A percentile compares a stretch with the other conserved stretches of the same genome.
Evolutionary conservation across 371 early-diverging fungal species (phyloP).

Genomic region (Lichtheimia ramosa): DNA sequence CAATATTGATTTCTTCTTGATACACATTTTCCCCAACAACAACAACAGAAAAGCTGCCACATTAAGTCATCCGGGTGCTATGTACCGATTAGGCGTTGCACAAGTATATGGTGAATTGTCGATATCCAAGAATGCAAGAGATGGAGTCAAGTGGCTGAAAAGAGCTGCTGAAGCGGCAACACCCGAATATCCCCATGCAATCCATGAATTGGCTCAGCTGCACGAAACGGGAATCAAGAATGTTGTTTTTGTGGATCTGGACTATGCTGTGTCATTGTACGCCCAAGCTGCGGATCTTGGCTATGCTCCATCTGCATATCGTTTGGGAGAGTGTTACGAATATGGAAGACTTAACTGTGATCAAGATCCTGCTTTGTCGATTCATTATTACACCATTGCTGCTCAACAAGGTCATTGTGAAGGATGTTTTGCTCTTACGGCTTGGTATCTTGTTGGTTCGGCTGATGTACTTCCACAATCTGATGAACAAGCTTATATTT

Average conservation of each 20-base stretch:
- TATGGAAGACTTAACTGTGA: constrained; percentile 69
- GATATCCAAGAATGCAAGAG: constrained; percentile 55
- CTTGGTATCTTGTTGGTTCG: constrained; percentile 89
- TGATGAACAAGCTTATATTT: constrained; percentile 88
- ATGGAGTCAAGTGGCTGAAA: constrained; percentile 82
- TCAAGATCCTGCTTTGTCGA: constrained; percentile 67
- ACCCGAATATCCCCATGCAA: constrained; percentile 71
- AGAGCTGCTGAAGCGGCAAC: constrained; percentile 72
- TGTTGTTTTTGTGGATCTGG: constrained; percentile 70
- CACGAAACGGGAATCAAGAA: constrained; percentile 71
- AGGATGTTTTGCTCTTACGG: constrained; percentile 84
- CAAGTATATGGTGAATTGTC: constrained; percentile 71
- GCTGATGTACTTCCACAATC: constrained; percentile 74
- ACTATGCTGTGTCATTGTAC: constrained; percentile 73
- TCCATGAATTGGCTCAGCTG: constrained; percentile 72
- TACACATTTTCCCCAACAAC: too few relatives aligned
- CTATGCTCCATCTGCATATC: constrained; percentile 75
- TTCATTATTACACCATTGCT: constrained; percentile 76
- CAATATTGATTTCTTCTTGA: too few relatives aligned
- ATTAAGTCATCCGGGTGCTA: constrained; percentile 68
- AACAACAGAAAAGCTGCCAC: constrained; percentile 63
- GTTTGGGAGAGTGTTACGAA: constrained; percentile 80
- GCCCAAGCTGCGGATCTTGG: constrained; percentile 75
- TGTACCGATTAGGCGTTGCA: constrained; percentile 72
- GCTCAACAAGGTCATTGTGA: constrained; percentile 91